Percentiles rank a stretch among this genome's conserved stretches.
phyloP scores from a whole-genome alignment of 2,329 filamentous ascomycete species.

The Lomentospora prolificans region DNA sequence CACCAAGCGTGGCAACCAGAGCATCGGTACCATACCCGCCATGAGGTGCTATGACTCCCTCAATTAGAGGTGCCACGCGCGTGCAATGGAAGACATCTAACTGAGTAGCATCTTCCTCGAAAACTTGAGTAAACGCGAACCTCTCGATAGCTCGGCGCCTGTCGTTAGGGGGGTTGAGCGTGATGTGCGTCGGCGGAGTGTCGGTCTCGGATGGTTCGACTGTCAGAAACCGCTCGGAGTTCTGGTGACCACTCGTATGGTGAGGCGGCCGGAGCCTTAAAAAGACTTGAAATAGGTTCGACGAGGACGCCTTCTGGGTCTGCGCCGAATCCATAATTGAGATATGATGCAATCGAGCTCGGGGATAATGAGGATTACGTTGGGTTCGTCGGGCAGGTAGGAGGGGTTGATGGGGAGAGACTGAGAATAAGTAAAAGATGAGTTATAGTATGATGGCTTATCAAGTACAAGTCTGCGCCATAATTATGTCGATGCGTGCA shows the following conservation, averaged over 20 bases:
- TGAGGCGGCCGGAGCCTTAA: slow-evolving; percentile 66
- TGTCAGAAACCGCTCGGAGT: slow-evolving; percentile 61
- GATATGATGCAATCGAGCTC: not conserved
- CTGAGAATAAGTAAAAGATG: not conserved
- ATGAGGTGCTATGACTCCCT: slow-evolving; percentile 66
- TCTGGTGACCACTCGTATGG: slow-evolving; percentile 20
- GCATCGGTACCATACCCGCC: slow-evolving; percentile 79
- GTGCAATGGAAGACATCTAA: slow-evolving; percentile 78
- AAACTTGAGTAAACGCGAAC: slow-evolving; percentile 89
- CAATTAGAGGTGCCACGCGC: slow-evolving; percentile 63
- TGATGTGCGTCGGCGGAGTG: slow-evolving; percentile 55
- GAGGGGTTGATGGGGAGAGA: too few relatives aligned
- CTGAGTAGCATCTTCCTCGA: slow-evolving; percentile 77
- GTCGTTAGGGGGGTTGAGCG: slow-evolving; percentile 71
- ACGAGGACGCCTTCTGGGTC: slow-evolving; percentile 20
- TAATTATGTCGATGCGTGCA: not conserved
- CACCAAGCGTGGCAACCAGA: slow-evolving; percentile 80
- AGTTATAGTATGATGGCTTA: not conserved
- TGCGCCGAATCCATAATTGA: slow-evolving; percentile 23
- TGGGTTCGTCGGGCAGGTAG: too few relatives aligned
- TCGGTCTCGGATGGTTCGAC: slow-evolving; percentile 52
- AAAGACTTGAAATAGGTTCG: slow-evolving; percentile 79
- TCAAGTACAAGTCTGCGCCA: not conserved
- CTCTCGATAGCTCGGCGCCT: slow-evolving; percentile 82
- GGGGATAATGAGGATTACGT: not conserved